Evolutionary conservation across 164 flowering plant species (phyloP), one percentile per base, ranked within the genome.

Genomic region (Macadamia integrifolia): DNA sequence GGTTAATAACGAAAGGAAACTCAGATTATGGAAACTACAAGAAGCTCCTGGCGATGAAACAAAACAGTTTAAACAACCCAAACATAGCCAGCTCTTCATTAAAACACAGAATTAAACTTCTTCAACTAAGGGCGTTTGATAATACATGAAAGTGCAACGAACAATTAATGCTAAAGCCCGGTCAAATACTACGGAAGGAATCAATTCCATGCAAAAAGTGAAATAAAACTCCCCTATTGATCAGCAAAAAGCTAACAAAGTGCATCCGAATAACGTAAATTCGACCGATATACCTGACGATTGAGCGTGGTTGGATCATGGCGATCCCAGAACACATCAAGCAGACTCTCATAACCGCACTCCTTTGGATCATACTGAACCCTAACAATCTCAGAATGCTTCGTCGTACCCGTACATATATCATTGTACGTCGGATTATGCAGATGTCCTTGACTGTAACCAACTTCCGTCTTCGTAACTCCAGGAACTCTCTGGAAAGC

Each of bases 281-380:
- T 40, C 1, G 58, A 53, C 12, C 13, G 43, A 29, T 31, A 1
- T 62, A 82, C 93, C 90, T 89, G 97, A 9, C 97, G 96, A 84
- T 93, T 93, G 40, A 77, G 87, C 23, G 91, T 83, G 13, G 97
- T 89, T 11, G 98, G 97, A 73, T 93, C 94, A 73, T 93, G 98
- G 9, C 87, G 71, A 14, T 80, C 77, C 97, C 98, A 93, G 68
- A 93, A 93, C 2, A 61, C 74, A 67, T 83, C 92, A 71, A 93
- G 90, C 78, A 93, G 74, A 13, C 65, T 35, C 46, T 83, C 92
- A 53, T 14, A 93, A 46, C 80, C 74, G 61, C 98, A 89, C 67
- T 80, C 86, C 40, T 84, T 82, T 14, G 97, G 96, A 71, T 93
- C 93, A 71, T 80, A 93, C 81, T 88, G 91, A 28, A 93, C 92